Evolutionary conservation across 495 filamentous ascomycete species (phyloP), one percentile per base, ranked within the genome.

Genomic region (Apodospora peruviana): DNA sequence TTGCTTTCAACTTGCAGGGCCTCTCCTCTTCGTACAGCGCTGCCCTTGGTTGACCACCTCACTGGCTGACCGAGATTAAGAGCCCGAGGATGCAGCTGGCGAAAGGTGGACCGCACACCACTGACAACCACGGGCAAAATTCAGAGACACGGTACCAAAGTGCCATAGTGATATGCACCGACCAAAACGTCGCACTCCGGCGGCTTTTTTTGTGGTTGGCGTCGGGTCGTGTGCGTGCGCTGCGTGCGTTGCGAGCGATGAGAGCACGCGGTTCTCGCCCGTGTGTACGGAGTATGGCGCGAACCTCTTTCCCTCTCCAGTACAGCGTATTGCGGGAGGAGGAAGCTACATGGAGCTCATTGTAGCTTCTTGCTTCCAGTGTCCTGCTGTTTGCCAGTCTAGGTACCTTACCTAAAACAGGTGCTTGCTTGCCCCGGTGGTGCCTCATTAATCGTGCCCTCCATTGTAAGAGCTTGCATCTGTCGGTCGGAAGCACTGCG

Each of bases 101-200:
- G 47, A 57, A 40, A 42, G 51, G 52, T 51, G 50, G 52, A 52
- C 9, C 18, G 37, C 14, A 18, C n/a, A 40, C 37, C 37, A 40
- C 37, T 3, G 18, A 40, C 37, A 20, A 22, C 3, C 39, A 41
- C 39, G 19, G 9, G 18, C 18, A 21, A 22, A 17, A 54, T 61
- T 57, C 55, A 57, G 47, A 59, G 55, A 66, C 60, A 61, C 58
- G 58, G 63, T 61, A 64, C 58, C 60, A 62, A 42, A 62, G 63
- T 61, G 61, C 58, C 60, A 62, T 44, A 62, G 56, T 50, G 9
- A 18, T 43, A 52, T 45, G 38, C 51, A 59, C 56, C 47, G 49
- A 39, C 51, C 48, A 58, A 53, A 62, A 57, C 50, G 56, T 60
- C 42, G 56, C 59, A 62, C 49, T 48, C 51, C 36, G 43, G 49